phyloP scores from a whole-genome alignment of 2,329 filamentous ascomycete species.

The Pseudonectria buxi region DNA sequence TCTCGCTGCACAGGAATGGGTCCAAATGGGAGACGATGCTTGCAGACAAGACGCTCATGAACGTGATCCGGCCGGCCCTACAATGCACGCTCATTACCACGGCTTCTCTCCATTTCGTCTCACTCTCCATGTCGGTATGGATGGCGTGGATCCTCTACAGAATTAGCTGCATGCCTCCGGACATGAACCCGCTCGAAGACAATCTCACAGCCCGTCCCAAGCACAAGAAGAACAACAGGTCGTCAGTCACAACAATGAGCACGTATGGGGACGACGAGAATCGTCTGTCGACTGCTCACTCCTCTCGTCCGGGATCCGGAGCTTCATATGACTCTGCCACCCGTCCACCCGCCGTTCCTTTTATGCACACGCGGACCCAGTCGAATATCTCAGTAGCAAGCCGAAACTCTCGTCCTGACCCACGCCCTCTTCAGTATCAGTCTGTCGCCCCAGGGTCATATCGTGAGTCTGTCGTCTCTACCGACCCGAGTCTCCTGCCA shows the following conservation, averaged over 20 bases:
- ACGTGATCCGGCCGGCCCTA: constrained; percentile 56
- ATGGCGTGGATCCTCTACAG: constrained; percentile 73
- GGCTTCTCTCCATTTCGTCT: constrained; percentile 63
- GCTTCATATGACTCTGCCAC: constrained; percentile 38
- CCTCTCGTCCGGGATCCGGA: constrained; percentile 36
- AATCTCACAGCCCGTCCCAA: constrained; percentile 65
- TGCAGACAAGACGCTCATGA: constrained; percentile 44
- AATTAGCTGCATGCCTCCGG: constrained; percentile 76
- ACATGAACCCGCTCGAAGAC: constrained; percentile 90
- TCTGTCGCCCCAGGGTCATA: constrained; percentile 36
- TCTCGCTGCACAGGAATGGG: constrained; percentile 39
- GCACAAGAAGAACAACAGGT: constrained; percentile 75
- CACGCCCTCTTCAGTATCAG: constrained; percentile 52
- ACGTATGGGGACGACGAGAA: constrained; percentile 48
- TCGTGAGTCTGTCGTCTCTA: constrained; percentile 36
- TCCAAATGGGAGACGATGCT: constrained; percentile 63
- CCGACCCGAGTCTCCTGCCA: constrained; percentile 42
- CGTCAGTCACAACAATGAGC: constrained; percentile 42
- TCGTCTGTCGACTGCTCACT: constrained; percentile 44
- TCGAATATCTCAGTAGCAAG: constrained; percentile 52
- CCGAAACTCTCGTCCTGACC: constrained; percentile 47
- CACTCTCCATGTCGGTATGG: constrained; percentile 65
- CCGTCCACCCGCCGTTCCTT: constrained; percentile 58
- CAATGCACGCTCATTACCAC: constrained; percentile 62
- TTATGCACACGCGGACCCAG: constrained; percentile 67